A percentile compares a stretch with the other conserved stretches of the same genome.
Conservation (phyloP, 495 filamentous ascomycete species). For the Neurospora sp. region DNA sequence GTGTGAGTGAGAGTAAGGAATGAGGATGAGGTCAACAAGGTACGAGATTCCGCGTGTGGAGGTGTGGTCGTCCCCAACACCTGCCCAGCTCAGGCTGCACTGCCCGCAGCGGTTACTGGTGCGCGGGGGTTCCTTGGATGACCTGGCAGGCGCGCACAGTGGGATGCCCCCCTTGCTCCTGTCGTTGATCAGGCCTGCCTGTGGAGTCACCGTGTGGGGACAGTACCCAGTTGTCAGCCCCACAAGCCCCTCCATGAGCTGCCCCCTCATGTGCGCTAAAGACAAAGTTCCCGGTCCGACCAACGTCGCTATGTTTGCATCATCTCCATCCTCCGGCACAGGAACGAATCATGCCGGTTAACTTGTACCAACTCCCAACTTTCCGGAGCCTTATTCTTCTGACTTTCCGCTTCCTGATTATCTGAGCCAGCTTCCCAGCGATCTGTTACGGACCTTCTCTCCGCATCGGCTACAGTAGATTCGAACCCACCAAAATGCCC, state of each 20-base stretch:
- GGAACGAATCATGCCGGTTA: background rate
- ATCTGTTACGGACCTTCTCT: background rate
- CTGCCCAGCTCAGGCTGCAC: background rate
- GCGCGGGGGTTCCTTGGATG: background rate
- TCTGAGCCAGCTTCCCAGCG: background rate
- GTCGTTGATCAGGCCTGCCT: background rate
- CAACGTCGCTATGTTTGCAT: background rate
- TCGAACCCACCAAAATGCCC: conserved; percentile 20
- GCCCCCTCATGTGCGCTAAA: background rate
- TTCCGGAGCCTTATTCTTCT: background rate
- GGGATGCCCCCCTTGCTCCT: background rate
- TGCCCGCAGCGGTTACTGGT: background rate
- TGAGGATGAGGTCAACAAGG: conserved; percentile 61
- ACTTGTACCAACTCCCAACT: background rate
- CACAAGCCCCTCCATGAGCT: background rate
- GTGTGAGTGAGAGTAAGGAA: conserved; percentile 74
- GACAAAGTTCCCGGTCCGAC: background rate
- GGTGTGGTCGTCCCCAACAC: background rate
- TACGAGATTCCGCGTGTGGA: background rate
- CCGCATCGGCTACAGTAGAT: background rate
- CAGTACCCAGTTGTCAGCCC: background rate
- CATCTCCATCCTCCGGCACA: background rate
- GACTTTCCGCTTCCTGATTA: background rate
- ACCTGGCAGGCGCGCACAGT: background rate
- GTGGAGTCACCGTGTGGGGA: background rate